phyloP scores from a whole-genome alignment of 2,329 filamentous ascomycete species.

The Xylariomycetidae sp. region DNA sequence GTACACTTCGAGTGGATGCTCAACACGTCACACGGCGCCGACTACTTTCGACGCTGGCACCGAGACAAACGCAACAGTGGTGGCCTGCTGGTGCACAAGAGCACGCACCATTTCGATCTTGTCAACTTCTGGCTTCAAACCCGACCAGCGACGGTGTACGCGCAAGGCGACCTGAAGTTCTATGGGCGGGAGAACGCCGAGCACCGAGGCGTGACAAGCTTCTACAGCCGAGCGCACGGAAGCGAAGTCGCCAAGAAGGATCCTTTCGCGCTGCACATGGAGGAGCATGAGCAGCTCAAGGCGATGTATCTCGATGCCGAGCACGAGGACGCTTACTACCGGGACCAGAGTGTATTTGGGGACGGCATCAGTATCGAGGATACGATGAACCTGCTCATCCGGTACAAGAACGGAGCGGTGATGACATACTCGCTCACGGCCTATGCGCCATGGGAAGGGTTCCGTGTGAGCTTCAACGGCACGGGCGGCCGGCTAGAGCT shows the following conservation, averaged over 20 bases:
- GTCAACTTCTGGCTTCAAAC: conserved; percentile 58
- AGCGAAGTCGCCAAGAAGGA: conserved; percentile 45
- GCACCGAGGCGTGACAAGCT: conserved; percentile 41
- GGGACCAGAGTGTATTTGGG: conserved; percentile 56
- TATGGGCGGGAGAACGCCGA: conserved; percentile 59
- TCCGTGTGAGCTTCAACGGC: conserved; percentile 52
- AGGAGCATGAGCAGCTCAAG: conserved; percentile 46
- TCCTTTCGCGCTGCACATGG: conserved; percentile 53
- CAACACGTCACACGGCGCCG: conserved; percentile 54
- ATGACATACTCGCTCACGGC: conserved; percentile 55
- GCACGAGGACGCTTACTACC: conserved; percentile 56
- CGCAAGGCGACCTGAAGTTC: conserved; percentile 52
- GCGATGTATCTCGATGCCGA: conserved; percentile 56
- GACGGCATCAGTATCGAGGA: conserved; percentile 61
- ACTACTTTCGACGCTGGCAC: conserved; percentile 60
- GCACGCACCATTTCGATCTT: conserved; percentile 58
- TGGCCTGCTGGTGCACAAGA: conserved; percentile 55
- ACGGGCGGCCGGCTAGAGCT: conserved; percentile 53
- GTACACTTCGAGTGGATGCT: conserved; percentile 61
- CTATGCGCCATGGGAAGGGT: conserved; percentile 58
- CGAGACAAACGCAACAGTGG: conserved; percentile 55
- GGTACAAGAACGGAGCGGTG: conserved; percentile 49
- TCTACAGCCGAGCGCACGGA: conserved; percentile 40
- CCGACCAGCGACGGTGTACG: conserved; percentile 49
- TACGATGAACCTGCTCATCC: conserved; percentile 55